Percentiles rank a stretch among this genome's conserved stretches.
phyloP scores from a whole-genome alignment of 148 eudicot genomes.

The Chenopodium suecicum region DNA sequence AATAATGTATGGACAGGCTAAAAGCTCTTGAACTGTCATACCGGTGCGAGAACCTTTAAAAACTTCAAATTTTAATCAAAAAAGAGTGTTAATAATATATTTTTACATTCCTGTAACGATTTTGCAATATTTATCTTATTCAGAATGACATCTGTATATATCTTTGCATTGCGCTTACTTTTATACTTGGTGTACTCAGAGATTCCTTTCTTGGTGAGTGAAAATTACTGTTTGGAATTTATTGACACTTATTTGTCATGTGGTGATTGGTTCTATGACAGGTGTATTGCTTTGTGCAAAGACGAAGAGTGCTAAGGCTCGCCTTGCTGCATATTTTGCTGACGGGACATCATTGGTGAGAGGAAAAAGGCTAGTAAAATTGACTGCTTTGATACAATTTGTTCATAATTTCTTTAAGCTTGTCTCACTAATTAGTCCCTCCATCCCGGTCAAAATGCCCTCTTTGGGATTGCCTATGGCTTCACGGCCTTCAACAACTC shows the following conservation, averaged over 20 bases:
- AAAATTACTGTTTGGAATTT: constrained; percentile 4
- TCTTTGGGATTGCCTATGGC: background rate
- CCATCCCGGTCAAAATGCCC: background rate
- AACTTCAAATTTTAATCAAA: too few species aligned
- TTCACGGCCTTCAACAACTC: too few species aligned
- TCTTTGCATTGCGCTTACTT: background rate
- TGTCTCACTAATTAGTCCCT: background rate
- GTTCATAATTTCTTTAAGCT: background rate
- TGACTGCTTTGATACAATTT: background rate
- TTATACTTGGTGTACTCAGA: background rate
- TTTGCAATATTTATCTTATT: background rate
- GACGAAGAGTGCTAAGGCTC: constrained; percentile 74
- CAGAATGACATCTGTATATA: background rate
- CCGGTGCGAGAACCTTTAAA: too few species aligned
- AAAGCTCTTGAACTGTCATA: too few species aligned
- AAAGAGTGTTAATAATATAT: too few species aligned
- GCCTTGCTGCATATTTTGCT: constrained; percentile 78
- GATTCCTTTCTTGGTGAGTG: background rate
- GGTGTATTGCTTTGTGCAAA: constrained; percentile 97
- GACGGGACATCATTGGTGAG: constrained; percentile 71
- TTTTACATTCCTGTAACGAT: background rate
- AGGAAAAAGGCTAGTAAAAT: constrained; percentile 47
- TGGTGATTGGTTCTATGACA: constrained; percentile 23
- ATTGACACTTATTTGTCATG: constrained; percentile 9
- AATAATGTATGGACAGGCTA: too few species aligned